Evolutionary conservation across 2,329 filamentous ascomycete genomes (phyloP), one percentile per base, ranked within the genome.

Genomic region (Penicillium sp.): DNA sequence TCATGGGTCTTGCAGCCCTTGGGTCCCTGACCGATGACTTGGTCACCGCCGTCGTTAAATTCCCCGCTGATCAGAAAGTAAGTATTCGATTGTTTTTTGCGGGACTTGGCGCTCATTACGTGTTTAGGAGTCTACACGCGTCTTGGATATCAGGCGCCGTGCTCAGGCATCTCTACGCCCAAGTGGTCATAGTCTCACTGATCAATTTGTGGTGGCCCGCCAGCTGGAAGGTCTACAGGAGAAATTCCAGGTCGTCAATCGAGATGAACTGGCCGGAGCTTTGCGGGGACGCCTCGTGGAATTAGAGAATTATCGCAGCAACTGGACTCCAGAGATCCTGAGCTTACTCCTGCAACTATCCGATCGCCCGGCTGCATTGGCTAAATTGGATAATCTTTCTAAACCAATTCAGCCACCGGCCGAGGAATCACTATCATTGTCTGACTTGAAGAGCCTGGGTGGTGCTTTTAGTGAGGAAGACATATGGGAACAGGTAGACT

Each of bases 341-440:
- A 87, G 90, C 49, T 75, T 98, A 0, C 76, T 98, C 11, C 79
- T 98, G 8, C 85, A 91, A 59, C 83, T 98, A 0, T 93, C 93
- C 1, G 88, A 96, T 64, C 84, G 87, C 52, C 93, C 95, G 2
- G 84, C 87, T 0, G 83, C 87, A 52, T 88, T 91, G 51, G 85
- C 90, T 0, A 83, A 79, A 4, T 75, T 93, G 1, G 80, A 83
- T 41, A 83, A 86, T 60, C 76, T 53, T 95, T n/a, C 80, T 86
- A 19, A 71, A 77, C 1, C 73, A 89, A 2, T 79, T 78, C 16
- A 55, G 49, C 24, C 43, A 37, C 76, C 80, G 1, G 72, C 78
- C 4, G 77, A 79, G 16, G 76, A 75, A 4, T 71, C 77, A 14
- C 73, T 96, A 53, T 89, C 83, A 22, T 97, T 93, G 93, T 83